phyloP scores from a whole-genome alignment of 2,329 filamentous ascomycete genomes.

The Torrubiella hemipterigena region DNA sequence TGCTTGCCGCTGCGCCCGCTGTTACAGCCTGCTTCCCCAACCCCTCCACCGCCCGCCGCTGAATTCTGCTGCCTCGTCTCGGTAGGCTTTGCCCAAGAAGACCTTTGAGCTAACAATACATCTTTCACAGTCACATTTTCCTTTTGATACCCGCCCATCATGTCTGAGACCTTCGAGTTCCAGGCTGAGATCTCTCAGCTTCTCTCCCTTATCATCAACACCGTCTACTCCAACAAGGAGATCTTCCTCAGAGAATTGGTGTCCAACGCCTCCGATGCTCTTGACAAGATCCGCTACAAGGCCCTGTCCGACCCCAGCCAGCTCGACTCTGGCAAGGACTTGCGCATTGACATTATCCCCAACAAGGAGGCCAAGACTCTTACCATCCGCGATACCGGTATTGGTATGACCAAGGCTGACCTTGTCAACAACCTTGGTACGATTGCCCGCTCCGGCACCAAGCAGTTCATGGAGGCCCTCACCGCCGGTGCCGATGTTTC shows the following conservation, averaged over 20 bases:
- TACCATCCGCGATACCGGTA: constrained; percentile 95
- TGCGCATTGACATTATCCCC: constrained; percentile 97
- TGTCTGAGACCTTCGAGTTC: constrained; percentile 99
- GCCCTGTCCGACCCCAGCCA: constrained; percentile 92
- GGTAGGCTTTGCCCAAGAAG: too few species aligned
- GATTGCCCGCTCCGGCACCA: constrained; percentile 97
- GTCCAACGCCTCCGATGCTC: constrained; percentile 96
- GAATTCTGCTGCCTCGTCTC: constrained; percentile 1
- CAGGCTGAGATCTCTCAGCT: constrained; percentile 99
- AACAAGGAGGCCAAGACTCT: constrained; percentile 96
- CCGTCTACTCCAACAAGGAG: constrained; percentile 99
- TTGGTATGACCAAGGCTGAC: constrained; percentile 99
- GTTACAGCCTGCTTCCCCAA: too few species aligned
- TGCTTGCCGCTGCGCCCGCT: too few species aligned
- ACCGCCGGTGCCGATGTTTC: constrained; percentile 97
- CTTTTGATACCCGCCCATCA: constrained; percentile 44
- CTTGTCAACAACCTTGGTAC: constrained; percentile 99
- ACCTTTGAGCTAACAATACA: constrained; percentile 9
- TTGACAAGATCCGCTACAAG: constrained; percentile 99
- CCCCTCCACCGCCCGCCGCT: not conserved
- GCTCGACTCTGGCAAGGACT: constrained; percentile 94
- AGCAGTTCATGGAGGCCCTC: constrained; percentile 99
- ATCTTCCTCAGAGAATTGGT: constrained; percentile 98
- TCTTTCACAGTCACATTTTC: constrained; percentile 15
- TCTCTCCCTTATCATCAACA: constrained; percentile 99